Evolutionary conservation across 1,284 basidiomycete species (phyloP), one percentile per base, ranked within the genome.

Genomic region (Rhodotorula sp.): DNA sequence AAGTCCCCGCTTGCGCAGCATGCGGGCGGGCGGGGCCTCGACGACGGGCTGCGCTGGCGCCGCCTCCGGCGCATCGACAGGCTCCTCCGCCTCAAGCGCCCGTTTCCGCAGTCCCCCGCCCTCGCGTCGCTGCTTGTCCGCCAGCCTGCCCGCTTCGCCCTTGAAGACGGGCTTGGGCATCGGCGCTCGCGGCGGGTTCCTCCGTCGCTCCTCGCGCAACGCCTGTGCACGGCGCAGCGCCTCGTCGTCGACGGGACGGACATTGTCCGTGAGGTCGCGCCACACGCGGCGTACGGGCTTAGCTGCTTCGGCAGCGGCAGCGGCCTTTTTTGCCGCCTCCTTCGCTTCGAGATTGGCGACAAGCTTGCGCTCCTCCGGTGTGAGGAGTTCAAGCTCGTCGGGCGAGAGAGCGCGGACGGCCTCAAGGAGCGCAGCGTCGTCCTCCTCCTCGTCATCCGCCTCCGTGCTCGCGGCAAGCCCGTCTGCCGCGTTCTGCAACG

Each of bases 361-460:
- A 27, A 68, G 61, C 25, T 44, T 53, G 9, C 27, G 44, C 51
- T 72, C 70, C n/a, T 54, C 48, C 27, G 61, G 50, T 1, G 48
- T 37, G 27, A 72, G 64, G n/a, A 55, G 39, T 9, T 39, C 37
- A 10, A 57, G 59, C 27, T 72, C 70, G 34, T 57, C 65, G 10
- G 39, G 37, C 17, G 54, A 39, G 27, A 72, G 64, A 5, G 36
- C 34, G 21, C 56, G 66, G 22, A 67, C 46, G 6, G 66, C 66
- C 15, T 55, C 66, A 55, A 67, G 66, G 29, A 67, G 66, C 22
- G 66, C 66, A 10, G 27, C 54, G 48, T 67, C 66, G 37, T 62
- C 66, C 29, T 25, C 57, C 1, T 15, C 25, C 22, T 44, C 61
- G 29, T 69, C 62, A 0, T 29, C 48, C 34, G 64, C 54, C 19